Conservation (phyloP, 2,329 filamentous ascomycete genomes). For the Chrysoporthe puriensis region DNA sequence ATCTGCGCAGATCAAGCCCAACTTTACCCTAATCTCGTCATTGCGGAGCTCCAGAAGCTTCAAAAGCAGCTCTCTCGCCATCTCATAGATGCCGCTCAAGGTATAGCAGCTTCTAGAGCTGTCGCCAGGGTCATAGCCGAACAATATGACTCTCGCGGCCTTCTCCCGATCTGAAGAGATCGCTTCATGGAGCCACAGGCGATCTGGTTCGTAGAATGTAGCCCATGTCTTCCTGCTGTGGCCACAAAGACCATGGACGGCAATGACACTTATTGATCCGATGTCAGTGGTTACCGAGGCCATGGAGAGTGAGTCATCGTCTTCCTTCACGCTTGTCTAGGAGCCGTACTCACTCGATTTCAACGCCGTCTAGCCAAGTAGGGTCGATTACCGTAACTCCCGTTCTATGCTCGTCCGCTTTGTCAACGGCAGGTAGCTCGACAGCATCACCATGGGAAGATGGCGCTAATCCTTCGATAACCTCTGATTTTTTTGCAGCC, state of each 20-base stretch:
- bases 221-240: neutral
- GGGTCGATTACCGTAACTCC: neutral
- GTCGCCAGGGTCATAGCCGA: neutral
- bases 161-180: neutral
- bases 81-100: neutral
- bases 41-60: neutral
- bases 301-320: too few relatives aligned
- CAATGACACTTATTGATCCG: neutral
- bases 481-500: neutral
- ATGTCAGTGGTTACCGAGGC: neutral
- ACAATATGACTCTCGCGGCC: neutral
- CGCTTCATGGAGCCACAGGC: neutral
- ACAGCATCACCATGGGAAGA: neutral
- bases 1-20: neutral
- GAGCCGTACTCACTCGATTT: neutral
- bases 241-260: slow-evolving; percentile 3
- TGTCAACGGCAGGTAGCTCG: neutral
- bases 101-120: neutral
- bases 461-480: neutral
- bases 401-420: neutral
- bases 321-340: neutral
- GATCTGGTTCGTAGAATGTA: neutral
- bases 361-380: neutral
- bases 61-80: neutral
- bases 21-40: neutral